Evolutionary conservation across 1,284 basidiomycete species (phyloP).

Genomic region (Apiotrichum mycotoxinovorans): DNA sequence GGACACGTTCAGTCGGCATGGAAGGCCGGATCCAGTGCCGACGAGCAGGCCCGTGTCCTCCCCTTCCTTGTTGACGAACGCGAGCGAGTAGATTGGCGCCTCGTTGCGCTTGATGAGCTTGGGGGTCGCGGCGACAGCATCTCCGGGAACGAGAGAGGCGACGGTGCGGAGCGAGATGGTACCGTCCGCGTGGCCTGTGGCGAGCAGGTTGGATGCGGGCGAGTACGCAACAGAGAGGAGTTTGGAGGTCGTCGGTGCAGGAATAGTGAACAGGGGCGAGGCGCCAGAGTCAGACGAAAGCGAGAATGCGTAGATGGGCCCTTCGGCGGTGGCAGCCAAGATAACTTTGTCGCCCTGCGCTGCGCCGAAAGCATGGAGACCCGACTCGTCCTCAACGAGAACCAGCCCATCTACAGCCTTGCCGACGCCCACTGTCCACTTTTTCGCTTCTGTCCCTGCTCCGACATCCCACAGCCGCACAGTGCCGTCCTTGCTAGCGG

Average conservation of each 20-base stretch:
- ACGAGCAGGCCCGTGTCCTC: constrained; percentile 31
- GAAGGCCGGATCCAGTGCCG: constrained; percentile 44
- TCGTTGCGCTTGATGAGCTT: constrained; percentile 57
- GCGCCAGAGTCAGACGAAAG: constrained; percentile 55
- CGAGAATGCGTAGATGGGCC: constrained; percentile 53
- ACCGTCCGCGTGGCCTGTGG: constrained; percentile 64
- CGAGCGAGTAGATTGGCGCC: constrained; percentile 59
- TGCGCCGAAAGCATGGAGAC: constrained; percentile 19
- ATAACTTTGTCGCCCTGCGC: constrained; percentile 35
- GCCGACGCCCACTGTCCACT: constrained; percentile 37
- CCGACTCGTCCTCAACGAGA: constrained; percentile 32
- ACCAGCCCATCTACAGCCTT: constrained; percentile 30
- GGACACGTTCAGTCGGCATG: constrained; percentile 30
- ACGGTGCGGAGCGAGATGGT: constrained; percentile 59
- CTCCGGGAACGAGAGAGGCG: constrained; percentile 49
- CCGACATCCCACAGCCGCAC: constrained; percentile 72
- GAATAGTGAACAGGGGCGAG: constrained; percentile 38
- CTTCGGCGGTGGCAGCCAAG: constrained; percentile 58
- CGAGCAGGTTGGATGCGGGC: constrained; percentile 53
- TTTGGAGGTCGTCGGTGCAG: constrained; percentile 36
- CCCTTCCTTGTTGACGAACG: constrained; percentile 23
- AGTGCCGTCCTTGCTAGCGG: constrained; percentile 62
- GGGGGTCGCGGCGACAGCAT: not conserved
- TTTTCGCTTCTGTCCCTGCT: constrained; percentile 54
- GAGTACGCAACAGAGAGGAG: constrained; percentile 59